Evolutionary conservation across 179 eudicot genomes (phyloP), one percentile per base, ranked within the genome.

Genomic region (Gypsophila paniculata): DNA sequence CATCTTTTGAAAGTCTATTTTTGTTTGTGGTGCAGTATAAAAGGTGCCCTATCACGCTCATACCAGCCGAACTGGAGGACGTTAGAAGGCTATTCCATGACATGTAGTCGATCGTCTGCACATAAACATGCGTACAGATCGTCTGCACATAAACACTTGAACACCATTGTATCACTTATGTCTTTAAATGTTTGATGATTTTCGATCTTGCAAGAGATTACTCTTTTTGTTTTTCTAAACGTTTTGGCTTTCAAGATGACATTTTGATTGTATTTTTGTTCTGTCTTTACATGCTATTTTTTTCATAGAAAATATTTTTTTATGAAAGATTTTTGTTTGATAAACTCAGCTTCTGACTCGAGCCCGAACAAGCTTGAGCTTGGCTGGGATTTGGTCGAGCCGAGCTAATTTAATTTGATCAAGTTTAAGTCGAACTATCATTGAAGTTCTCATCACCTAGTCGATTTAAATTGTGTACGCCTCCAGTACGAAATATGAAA

Each of bases 71-170:
- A 15, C 86, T 82, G 63, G 97, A 93, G 39, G 90, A 91, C 52
- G 85, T 93, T 63, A 81, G 98, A 78, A 88, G 97, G 80, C 93
- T 93, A 61, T 93, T 88, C 81, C 98, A 93, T 71, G 98, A 93
- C 71, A 77, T 91, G 79, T 93, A 78, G 34, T 29, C 1, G 72
- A 61, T 2, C 38, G 13, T 59, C 63, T 17, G 18, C 39, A 26
- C 19, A 8, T 22, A 32, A 22, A 22, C 61, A 22, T 17, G 3
- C 14, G n/a, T 36, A 62, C 29, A 36, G 14, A 46, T 63, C 23
- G 57, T 42, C 22, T 44, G n/a, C n/a, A n/a, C n/a, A 29, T 29
- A 38, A 23, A 26, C 18, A 26, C 42, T 61, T 26, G 6, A 61
- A 61, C 67, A 17, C 23, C 22, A 34, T 62, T 62, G 9, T 34